A percentile compares a stretch with the other conserved stretches of the same genome.
phyloP scores from a whole-genome alignment of 1,139 yeast species.

The Insectozyma bohioensis region DNA sequence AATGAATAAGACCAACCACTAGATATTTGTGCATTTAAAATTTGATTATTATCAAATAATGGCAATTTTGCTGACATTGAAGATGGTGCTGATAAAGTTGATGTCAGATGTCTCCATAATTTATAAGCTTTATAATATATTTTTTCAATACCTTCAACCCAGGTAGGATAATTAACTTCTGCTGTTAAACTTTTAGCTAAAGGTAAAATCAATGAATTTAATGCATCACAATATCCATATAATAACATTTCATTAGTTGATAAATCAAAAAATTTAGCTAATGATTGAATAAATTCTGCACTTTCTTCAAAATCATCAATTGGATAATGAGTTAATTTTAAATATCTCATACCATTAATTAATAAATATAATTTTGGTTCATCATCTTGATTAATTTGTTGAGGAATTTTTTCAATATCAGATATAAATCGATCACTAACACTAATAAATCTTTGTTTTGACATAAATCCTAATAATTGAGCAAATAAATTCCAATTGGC shows the following conservation, averaged over 20 bases:
- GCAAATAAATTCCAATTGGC: conserved; percentile 96
- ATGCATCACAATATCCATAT: conserved; percentile 82
- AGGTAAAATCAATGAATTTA: conserved; percentile 72
- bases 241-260: conserved; percentile 65
- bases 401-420: conserved; percentile 80
- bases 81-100: conserved; percentile 3
- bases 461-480: conserved; percentile 86
- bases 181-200: conserved; percentile 86
- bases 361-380: conserved; percentile 75
- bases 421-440: conserved; percentile 94
- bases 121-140: conserved; percentile 53
- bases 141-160: conserved; percentile 78
- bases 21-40: conserved; percentile 9
- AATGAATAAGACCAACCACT: conserved; percentile 76
- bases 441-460: conserved; percentile 74
- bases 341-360: conserved; percentile 87
- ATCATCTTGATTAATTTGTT: conserved; percentile 48
- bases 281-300: conserved; percentile 81
- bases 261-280: conserved; percentile 76
- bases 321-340: conserved; percentile 79
- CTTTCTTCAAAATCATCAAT: conserved; percentile 88
- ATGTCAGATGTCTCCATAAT: conserved; percentile 27
- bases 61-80: conserved; percentile 1
- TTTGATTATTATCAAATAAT: conserved; percentile 7
- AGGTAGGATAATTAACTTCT: conserved; percentile 92